A percentile compares a stretch with the other conserved stretches of the same genome.
phyloP scores from a whole-genome alignment of 129 eudicot genomes.

The Arctium minus region DNA sequence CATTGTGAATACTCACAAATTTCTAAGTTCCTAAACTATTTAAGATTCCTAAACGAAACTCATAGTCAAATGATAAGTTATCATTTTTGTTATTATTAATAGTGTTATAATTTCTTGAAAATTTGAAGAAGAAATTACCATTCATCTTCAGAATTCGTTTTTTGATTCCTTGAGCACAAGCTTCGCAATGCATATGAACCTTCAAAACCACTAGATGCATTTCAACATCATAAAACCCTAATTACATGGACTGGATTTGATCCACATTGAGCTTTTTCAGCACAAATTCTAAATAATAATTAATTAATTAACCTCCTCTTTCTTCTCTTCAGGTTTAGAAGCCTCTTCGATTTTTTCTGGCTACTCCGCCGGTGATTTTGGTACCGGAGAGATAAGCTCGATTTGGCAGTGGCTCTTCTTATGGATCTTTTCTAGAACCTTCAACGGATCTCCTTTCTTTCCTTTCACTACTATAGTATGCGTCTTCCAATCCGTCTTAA shows the following conservation, averaged over 20 bases:
- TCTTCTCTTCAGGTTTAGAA: slow-evolving; percentile 54
- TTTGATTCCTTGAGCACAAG: slow-evolving; percentile 64
- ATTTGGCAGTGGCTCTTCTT: slow-evolving; percentile 71
- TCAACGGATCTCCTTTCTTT: slow-evolving; percentile 76
- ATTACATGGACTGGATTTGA: neutral
- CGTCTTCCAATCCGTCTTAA: slow-evolving; percentile 58
- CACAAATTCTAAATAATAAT: neutral
- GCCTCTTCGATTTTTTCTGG: slow-evolving; percentile 38
- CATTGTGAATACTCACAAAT: too few relatives aligned
- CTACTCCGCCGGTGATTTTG: slow-evolving; percentile 40
- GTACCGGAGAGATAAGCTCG: slow-evolving; percentile 69
- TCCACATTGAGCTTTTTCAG: neutral
- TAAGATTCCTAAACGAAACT: too few relatives aligned
- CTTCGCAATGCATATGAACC: slow-evolving; percentile 79
- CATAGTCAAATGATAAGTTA: too few relatives aligned
- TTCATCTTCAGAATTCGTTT: slow-evolving; percentile 55
- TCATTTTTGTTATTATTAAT: too few relatives aligned
- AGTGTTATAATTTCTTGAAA: neutral
- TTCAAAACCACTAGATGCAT: slow-evolving; percentile 52
- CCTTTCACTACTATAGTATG: slow-evolving; percentile 65
- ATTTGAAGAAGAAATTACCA: slow-evolving; percentile 20
- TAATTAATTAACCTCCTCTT: slow-evolving; percentile 44
- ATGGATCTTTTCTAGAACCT: slow-evolving; percentile 60
- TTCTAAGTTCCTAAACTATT: too few relatives aligned
- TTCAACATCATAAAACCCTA: slow-evolving; percentile 19